Conservation (phyloP, 352 stramenopile genomes). For the Phytophthora sojae region DNA sequence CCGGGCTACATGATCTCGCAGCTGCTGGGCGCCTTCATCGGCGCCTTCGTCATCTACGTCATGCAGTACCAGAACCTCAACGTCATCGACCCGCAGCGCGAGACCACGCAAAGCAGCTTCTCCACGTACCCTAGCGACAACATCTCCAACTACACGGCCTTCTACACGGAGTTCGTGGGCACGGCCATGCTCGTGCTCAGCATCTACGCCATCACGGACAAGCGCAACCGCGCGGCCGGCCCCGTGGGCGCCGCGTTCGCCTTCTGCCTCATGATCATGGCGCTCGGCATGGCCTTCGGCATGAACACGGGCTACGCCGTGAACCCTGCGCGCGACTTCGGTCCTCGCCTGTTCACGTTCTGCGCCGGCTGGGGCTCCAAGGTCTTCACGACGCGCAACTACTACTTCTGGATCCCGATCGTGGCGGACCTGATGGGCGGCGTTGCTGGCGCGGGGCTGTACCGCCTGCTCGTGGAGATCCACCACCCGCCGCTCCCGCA, state of each 20-base stretch:
- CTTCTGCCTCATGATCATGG: constrained; percentile 56
- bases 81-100: constrained; percentile 49
- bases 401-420: constrained; percentile 59
- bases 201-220: constrained; percentile 57
- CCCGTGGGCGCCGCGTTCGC: constrained; percentile 34
- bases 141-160: constrained; percentile 56
- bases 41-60: constrained; percentile 45
- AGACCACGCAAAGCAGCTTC: constrained; percentile 45
- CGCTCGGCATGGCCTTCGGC: constrained; percentile 63
- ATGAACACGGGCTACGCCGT: constrained; percentile 57
- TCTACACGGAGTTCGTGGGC: constrained; percentile 60
- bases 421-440: constrained; percentile 31
- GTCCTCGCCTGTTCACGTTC: constrained; percentile 47
- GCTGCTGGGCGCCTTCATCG: constrained; percentile 46
- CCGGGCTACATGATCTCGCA: constrained; percentile 55
- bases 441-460: too few relatives aligned
- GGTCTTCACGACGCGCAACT: constrained; percentile 47
- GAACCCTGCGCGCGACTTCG: constrained; percentile 64
- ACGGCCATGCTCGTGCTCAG: constrained; percentile 56
- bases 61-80: constrained; percentile 61
- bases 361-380: constrained; percentile 49
- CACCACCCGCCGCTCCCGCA: too few relatives aligned
- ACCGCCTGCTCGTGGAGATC: too few relatives aligned
- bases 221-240: constrained; percentile 47
- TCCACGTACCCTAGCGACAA: constrained; percentile 48